These are phyloP conservation scores for Penicillium sp. DNA, from an alignment of 2,329 filamentous ascomycete genomes.

Conservation along the genomic window DNA sequence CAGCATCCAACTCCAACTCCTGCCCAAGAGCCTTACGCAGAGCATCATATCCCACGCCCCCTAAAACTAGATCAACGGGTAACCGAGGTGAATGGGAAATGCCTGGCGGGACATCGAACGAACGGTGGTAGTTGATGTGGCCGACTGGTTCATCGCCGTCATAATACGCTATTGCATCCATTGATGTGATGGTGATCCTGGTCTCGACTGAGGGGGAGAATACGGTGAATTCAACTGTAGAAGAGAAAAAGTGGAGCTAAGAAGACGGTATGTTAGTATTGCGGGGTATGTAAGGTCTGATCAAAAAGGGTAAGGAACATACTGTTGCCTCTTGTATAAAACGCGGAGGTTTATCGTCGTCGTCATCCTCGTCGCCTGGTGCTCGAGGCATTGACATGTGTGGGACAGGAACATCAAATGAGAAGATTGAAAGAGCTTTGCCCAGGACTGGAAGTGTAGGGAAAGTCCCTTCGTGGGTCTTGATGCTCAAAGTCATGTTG, in stretches of 20 bases:
- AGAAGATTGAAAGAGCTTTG: conserved; percentile 72
- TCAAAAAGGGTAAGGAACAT: conserved; percentile 21
- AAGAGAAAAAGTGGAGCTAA: conserved; percentile 78
- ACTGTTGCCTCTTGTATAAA: conserved; percentile 84
- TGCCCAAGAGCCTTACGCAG: conserved; percentile 82
- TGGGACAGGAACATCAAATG: conserved; percentile 74
- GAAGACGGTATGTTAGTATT: conserved; percentile 20
- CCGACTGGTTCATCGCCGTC: conserved; percentile 75
- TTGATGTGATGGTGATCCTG: conserved; percentile 75
- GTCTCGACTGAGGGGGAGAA: conserved; percentile 77
- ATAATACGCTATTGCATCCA: conserved; percentile 86
- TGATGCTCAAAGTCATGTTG: conserved; percentile 80
- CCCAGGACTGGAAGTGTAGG: conserved; percentile 76
- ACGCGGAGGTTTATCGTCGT: conserved; percentile 56
- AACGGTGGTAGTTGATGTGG: conserved; percentile 73
- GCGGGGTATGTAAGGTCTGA: neutral
- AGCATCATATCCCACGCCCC: conserved; percentile 81
- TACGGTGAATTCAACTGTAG: conserved; percentile 82
- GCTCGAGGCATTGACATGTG: conserved; percentile 64
- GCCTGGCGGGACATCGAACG: conserved; percentile 80
- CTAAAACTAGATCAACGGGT: conserved; percentile 80
- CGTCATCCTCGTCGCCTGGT: conserved; percentile 48
- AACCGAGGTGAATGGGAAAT: conserved; percentile 73
- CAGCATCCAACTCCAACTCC: conserved; percentile 75
- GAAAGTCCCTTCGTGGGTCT: conserved; percentile 73